Evolutionary conservation across 2,329 filamentous ascomycete species (phyloP).

Genomic region (Fusarium sp.): DNA sequence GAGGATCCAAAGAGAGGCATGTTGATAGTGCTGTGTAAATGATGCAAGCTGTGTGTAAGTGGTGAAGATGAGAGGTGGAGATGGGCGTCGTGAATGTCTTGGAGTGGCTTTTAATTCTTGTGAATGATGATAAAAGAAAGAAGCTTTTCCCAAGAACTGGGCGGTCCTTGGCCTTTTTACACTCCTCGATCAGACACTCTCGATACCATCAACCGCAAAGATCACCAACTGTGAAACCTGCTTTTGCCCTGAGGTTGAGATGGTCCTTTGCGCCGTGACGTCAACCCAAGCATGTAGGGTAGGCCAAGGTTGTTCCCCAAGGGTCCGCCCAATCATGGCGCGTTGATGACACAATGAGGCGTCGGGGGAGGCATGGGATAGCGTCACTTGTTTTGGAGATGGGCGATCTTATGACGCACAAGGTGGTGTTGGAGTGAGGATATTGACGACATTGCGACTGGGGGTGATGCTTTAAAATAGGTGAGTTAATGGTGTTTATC

Average conservation of each 20-base stretch:
- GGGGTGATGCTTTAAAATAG: neutral
- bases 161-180: conserved; percentile 36
- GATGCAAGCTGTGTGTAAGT: neutral
- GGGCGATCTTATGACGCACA: conserved; percentile 19
- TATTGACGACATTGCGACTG: conserved; percentile 4
- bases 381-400: conserved; percentile 8
- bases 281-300: conserved; percentile 26
- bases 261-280: conserved; percentile 19
- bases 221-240: conserved; percentile 33
- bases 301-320: conserved; percentile 15
- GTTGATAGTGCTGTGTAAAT: conserved; percentile 12
- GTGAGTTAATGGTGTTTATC: neutral
- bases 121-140: conserved; percentile 17
- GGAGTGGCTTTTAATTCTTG: neutral
- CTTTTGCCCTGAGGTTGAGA: conserved; percentile 9
- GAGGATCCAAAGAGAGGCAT: conserved; percentile 50
- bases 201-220: conserved; percentile 3
- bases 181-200: neutral
- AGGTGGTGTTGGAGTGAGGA: neutral
- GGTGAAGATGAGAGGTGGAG: neutral
- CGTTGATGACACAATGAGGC: conserved; percentile 25
- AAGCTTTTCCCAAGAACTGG: conserved; percentile 23
- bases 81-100: neutral
- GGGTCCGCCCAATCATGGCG: conserved; percentile 21
- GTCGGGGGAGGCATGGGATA: conserved; percentile 5